Conservation (phyloP, 208 protist genomes). For the Histomonas meleagridis region DNA sequence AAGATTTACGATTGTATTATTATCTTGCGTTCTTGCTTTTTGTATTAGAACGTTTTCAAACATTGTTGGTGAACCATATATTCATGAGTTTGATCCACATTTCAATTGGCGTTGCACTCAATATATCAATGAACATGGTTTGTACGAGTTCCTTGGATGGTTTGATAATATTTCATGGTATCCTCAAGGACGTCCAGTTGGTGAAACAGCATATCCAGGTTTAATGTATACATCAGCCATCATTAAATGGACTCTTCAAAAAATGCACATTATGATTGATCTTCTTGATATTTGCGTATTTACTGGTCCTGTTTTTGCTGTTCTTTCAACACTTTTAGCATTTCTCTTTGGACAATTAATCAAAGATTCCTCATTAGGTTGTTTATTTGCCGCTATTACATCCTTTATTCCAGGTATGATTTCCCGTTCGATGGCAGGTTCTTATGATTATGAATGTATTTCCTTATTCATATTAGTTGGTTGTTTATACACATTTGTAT, state of each 20-base stretch:
- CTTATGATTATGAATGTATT: conserved; percentile 93
- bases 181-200: conserved; percentile 86
- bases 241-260: conserved; percentile 66
- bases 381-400: not conserved
- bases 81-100: conserved; percentile 52
- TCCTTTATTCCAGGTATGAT: conserved; percentile 46
- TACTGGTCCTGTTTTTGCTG: not conserved
- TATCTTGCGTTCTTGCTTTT: conserved; percentile 42
- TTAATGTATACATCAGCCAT: conserved; percentile 80
- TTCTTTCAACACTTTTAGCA: not conserved
- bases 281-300: conserved; percentile 86
- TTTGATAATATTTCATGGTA: conserved; percentile 91
- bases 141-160: conserved; percentile 88
- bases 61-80: conserved; percentile 44
- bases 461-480: conserved; percentile 81
- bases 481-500: conserved; percentile 79
- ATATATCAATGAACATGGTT: conserved; percentile 68
- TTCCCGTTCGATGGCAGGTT: conserved; percentile 87
- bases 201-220: conserved; percentile 86
- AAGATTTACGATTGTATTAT: not conserved
- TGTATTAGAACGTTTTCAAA: conserved; percentile 45
- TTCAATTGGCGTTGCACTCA: conserved; percentile 69
- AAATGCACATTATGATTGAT: conserved; percentile 68
- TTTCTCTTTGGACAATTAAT: not conserved
- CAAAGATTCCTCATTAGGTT: not conserved